These are phyloP conservation scores for Sabuloglossum arenarium DNA, from an alignment of 495 filamentous ascomycete genomes.

Conservation along the genomic window DNA sequence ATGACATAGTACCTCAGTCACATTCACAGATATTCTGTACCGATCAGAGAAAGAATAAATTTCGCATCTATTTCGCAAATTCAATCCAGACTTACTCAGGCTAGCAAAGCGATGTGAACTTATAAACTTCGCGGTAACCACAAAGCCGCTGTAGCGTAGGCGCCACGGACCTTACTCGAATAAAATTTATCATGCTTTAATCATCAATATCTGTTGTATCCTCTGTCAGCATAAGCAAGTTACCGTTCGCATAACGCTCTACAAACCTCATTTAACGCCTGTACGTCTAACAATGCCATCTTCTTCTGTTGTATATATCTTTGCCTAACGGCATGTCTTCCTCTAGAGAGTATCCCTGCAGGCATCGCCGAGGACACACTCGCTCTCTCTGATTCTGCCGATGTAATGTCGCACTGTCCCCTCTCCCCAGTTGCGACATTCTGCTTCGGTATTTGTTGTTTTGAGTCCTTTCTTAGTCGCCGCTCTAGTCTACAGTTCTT, in stretches of 20 bases:
- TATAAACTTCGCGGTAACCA: background rate
- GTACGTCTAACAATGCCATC: constrained; percentile 45
- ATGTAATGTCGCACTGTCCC: constrained; percentile 1
- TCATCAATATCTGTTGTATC: constrained; percentile 1
- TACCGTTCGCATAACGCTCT: background rate
- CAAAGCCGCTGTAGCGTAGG: background rate
- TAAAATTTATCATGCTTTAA: background rate
- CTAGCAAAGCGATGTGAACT: too few relatives aligned
- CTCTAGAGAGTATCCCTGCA: constrained; percentile 15
- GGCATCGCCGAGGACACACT: constrained; percentile 21
- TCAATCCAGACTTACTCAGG: too few relatives aligned
- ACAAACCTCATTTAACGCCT: constrained; percentile 52
- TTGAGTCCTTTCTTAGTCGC: constrained; percentile 17
- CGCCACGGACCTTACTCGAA: background rate
- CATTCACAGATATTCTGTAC: too few relatives aligned
- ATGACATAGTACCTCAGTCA: too few relatives aligned
- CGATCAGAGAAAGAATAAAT: too few relatives aligned
- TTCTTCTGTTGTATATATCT: constrained; percentile 64
- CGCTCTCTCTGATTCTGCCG: constrained; percentile 8
- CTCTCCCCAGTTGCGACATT: constrained; percentile 11
- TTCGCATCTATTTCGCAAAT: too few relatives aligned
- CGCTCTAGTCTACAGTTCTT: constrained; percentile 29
- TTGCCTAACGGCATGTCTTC: constrained; percentile 40
- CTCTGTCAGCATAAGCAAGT: background rate
- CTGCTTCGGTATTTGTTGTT: constrained; percentile 19